Base-by-base conservation (phyloP, 139 green algal species). In the Ulvella scutata region DNA sequence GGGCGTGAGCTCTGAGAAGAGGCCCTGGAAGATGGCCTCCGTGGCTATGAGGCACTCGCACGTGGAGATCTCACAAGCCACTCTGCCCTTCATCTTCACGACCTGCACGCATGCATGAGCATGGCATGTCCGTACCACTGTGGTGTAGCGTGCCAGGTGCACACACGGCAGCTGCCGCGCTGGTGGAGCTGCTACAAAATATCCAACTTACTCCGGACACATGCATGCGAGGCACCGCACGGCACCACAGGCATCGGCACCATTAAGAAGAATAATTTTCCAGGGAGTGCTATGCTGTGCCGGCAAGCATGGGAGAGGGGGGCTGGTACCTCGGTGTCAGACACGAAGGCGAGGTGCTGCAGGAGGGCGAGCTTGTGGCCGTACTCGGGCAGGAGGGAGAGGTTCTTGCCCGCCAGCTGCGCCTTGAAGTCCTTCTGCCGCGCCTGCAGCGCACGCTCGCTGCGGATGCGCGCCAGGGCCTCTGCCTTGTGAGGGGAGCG, bases 21-120 rank as follows among this genome's bases (percentile, higher is more conserved):
- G 61, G 7, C 92, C 92, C 0, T 75, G 74, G 82, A 98, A 97
- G 37, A 98, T 88, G 35, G 91, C 80, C 87, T 99, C 94, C 2
- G 93, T 94, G 43, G 85, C 85, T 4, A 97, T 72, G 51, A 99
- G 86, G 33, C 40, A 40, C 39, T 20, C 82, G 2, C 43, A 85
- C 83, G 80, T 88, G 80, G 3, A 91, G 60, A 99, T 90, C 82
- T 98, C 94, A 77, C 93, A 97, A 40, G 87, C 87, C 29, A 93
- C 92, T 4, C 91, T 79, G 2, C 91, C 92, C 81, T 96, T 90
- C 29, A 98, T 78, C 29, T 90, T 86, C 31, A 98, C 92, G 3
- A 85, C 26, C 84, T 74, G 75, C 90, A 86, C 6, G 62, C 43
- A 60, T 87, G 83, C 74, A 96, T 76, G 77, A 39, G 26, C 73